Base-by-base conservation (phyloP, 129 eudicot genomes). In the Tagetes erecta region DNA sequence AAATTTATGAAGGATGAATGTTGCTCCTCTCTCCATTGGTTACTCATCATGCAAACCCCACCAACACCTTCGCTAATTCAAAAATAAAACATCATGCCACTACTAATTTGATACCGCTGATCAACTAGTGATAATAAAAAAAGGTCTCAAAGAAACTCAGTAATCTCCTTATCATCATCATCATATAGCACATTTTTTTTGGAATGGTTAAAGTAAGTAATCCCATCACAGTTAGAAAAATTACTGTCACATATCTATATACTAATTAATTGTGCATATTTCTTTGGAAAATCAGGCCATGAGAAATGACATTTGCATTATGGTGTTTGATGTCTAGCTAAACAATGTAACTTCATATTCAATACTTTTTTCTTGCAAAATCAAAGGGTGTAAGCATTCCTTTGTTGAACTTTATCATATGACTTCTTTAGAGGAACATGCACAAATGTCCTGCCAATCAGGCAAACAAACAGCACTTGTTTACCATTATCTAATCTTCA, bases 11-110 rank as follows among this genome's bases (percentile, higher is more conserved):
- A 89, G 68, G 96, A 83, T 37, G 99, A 87, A 63, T 87, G 96
- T 34, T 95, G 99, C 56, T 82, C 93, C 40, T 87, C 90, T 85
- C 81, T 95, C 99, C 99, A 91, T 73, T 79, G 74, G 77, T 58
- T 83, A 38, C 84, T 88, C 99, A 95, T 95, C 83, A 95, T 82
- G 85, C 99, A 95, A 67, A 95, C 96, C 38, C 96, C 96, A 10
- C 74, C 81, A 59, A 74, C 73, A 84, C 89, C 98, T 90, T 62
- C 82, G 65, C 20, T 30, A 47, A 63, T 53, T 65, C 50, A 75
- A 52, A 75, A 46, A 47, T 68, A 6, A 55, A 31, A 34, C 34
- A 1, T 9, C 49, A 58, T 72, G 45, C 30, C 67, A 41, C n/a
- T 41, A 72, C 31, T 39, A 53, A 39, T 55, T 2, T 55, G 41